Evolutionary conservation across 192 early-diverging fungal genomes (phyloP).

Genomic region (Radiomyces spectabilis): DNA sequence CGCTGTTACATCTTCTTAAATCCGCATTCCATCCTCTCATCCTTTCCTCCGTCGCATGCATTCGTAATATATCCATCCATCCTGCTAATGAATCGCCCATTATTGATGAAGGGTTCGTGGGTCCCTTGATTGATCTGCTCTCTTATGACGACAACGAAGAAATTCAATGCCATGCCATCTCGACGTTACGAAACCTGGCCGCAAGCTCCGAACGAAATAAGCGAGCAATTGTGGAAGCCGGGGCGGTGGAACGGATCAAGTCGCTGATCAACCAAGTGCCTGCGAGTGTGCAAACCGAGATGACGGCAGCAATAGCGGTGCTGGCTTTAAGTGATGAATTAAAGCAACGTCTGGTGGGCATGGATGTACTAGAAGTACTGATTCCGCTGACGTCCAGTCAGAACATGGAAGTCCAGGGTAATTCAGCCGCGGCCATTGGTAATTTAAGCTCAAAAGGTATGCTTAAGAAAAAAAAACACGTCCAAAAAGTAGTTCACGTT

Average conservation of each 20-base stretch:
- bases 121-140: constrained; percentile 55
- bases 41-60: constrained; percentile 77
- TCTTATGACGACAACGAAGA: constrained; percentile 68
- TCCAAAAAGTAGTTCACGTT: neutral
- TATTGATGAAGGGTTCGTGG: constrained; percentile 70
- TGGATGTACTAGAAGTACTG: constrained; percentile 59
- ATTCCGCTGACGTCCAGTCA: constrained; percentile 51
- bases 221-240: constrained; percentile 62
- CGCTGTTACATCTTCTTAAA: constrained; percentile 66
- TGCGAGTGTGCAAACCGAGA: constrained; percentile 65
- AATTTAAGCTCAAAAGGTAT: constrained; percentile 55
- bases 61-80: constrained; percentile 88
- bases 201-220: constrained; percentile 75
- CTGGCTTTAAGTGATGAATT: constrained; percentile 72
- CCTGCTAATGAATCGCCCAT: constrained; percentile 79
- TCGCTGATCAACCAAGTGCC: constrained; percentile 46
- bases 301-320: constrained; percentile 79
- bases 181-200: constrained; percentile 76
- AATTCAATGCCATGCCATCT: constrained; percentile 82
- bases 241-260: constrained; percentile 68
- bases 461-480: neutral
- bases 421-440: constrained; percentile 71
- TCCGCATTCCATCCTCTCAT: constrained; percentile 70
- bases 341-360: constrained; percentile 53
- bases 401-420: constrained; percentile 67